phyloP scores from a whole-genome alignment of 768 basidiomycete species.

The Boletus insuetus region DNA sequence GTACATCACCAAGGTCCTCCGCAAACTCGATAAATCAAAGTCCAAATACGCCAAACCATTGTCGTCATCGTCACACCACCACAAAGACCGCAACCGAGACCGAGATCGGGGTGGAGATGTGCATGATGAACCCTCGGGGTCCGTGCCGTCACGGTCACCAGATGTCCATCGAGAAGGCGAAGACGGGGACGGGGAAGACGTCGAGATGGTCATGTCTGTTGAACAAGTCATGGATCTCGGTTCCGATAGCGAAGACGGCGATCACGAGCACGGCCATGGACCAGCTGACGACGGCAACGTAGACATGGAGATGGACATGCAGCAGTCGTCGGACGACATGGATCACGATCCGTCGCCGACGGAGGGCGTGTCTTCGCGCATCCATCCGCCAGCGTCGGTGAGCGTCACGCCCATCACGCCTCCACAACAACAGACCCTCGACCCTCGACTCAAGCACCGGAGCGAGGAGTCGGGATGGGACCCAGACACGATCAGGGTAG shows the following conservation, averaged over 20 bases:
- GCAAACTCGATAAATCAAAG: conserved; percentile 53
- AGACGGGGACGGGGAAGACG: conserved; percentile 23
- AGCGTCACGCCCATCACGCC: conserved; percentile 33
- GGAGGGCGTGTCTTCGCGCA: conserved; percentile 30
- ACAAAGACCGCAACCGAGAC: neutral
- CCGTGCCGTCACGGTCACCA: conserved; percentile 3
- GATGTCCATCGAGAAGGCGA: conserved; percentile 11
- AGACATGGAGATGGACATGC: conserved; percentile 18
- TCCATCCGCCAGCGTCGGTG: conserved; percentile 25
- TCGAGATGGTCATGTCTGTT: conserved; percentile 37
- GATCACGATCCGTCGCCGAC: conserved; percentile 33
- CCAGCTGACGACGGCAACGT: conserved; percentile 3
- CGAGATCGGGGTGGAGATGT: neutral
- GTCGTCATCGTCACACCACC: conserved; percentile 19
- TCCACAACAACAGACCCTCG: conserved; percentile 23
- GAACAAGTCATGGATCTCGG: conserved; percentile 47
- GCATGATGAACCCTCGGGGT: conserved; percentile 10
- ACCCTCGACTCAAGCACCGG: conserved; percentile 32
- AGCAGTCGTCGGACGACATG: conserved; percentile 29
- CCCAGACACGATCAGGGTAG: conserved; percentile 16
- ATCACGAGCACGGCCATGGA: conserved; percentile 5
- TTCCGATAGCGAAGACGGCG: conserved; percentile 33
- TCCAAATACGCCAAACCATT: conserved; percentile 17
- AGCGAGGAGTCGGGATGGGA: conserved; percentile 29
- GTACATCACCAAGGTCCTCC: conserved; percentile 78